Base-by-base conservation (phyloP, 495 filamentous ascomycete species). In the Saxophila tyrrhenica region DNA sequence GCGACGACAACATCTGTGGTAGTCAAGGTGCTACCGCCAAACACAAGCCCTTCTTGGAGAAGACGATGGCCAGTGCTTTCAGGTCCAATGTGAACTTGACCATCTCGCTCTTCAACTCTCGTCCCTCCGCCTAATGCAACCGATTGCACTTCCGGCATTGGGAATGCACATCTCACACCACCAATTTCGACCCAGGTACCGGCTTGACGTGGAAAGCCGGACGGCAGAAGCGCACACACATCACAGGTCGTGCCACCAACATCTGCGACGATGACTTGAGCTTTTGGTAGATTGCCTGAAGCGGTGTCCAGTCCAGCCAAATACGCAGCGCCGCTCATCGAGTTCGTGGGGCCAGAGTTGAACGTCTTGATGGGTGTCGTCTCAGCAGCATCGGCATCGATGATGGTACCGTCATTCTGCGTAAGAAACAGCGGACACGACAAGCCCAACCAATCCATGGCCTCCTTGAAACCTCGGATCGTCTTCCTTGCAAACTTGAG, bases 191-290 rank as follows among this genome's bases (percentile, higher is more conserved):
- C 72, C 44, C 73, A 75, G 1, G 73, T 72, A 5, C 76, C 68
- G 22, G 77, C 74, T 61, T 78, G 75, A 15, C 76, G 65, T 2
- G 78, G 77, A 42, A 78, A 75, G 1, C 78, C 77, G 42, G 70
- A 74, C 10, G 73, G 71, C 8, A 79, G 64, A 23, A 79, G 58
- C 10, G 72, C 71, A 38, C 75, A 72, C 5, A 78, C 69, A 59
- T 80, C 77, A 5, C 71, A 76, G 8, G 77, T 80, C 0, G 77
- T 79, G 5, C 77, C 77, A 32, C 77, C 77, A 52, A 78, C 70
- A 51, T 76, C 73, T 16, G 75, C 67, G 1, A 76, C 71, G 44
- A 76, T 65, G 11, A 43, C 55, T 35, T 35, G 29, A 35, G 29
- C 29, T 5, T 35, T 35, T 5, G 29, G 29, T 13, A 35, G 29